These are phyloP conservation scores for Circinella minor DNA, from an alignment of 371 early-diverging fungal genomes.

Conservation along the genomic window DNA sequence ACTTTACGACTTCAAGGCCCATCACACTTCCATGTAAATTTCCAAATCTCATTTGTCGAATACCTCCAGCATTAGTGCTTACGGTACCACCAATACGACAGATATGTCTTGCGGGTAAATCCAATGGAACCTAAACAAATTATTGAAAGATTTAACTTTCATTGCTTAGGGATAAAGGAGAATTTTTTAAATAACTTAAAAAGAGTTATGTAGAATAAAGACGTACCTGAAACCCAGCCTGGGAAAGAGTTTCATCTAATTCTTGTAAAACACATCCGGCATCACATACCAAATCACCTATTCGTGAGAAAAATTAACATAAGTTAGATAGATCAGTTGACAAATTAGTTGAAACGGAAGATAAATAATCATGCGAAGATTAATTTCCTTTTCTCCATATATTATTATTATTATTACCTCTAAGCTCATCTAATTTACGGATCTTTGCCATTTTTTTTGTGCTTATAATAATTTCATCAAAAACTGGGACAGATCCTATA, in stretches of 20 bases:
- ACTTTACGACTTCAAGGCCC: conserved; percentile 74
- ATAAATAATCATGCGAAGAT: neutral
- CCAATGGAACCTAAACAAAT: conserved; percentile 77
- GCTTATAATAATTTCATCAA: conserved; percentile 91
- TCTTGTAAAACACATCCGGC: conserved; percentile 90
- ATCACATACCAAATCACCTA: conserved; percentile 79
- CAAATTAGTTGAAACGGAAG: too few relatives aligned
- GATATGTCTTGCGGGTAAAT: conserved; percentile 86
- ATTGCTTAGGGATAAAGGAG: neutral
- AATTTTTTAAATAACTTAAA: neutral
- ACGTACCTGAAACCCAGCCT: conserved; percentile 65
- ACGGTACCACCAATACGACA: conserved; percentile 96
- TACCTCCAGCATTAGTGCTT: conserved; percentile 95
- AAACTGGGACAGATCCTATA: conserved; percentile 67
- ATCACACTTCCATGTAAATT: conserved; percentile 90
- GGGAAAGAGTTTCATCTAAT: conserved; percentile 77
- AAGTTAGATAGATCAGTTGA: neutral
- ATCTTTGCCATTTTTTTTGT: conserved; percentile 78
- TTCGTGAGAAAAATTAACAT: neutral
- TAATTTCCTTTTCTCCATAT: neutral
- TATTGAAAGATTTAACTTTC: neutral
- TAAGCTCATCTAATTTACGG: conserved; percentile 76
- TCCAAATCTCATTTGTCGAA: conserved; percentile 91
- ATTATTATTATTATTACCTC: conserved; percentile 49
- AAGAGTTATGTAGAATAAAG: neutral